These are phyloP conservation scores for Cladophialophora carrionii DNA, from an alignment of 2,329 filamentous ascomycete genomes.

Conservation along the genomic window DNA sequence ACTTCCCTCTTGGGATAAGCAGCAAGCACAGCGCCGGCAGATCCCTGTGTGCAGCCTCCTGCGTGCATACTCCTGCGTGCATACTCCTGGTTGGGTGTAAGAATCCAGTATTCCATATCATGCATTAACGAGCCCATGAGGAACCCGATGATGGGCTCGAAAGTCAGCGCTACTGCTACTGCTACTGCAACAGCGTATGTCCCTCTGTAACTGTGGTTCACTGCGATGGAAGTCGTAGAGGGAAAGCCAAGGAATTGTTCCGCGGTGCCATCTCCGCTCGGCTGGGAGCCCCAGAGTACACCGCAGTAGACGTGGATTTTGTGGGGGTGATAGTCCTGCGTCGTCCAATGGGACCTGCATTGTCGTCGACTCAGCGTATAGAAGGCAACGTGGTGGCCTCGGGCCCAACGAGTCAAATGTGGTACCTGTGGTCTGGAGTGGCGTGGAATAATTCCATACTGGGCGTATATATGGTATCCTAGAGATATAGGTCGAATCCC, in stretches of 20 bases:
- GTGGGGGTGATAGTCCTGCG: background rate
- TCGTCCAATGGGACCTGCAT: background rate
- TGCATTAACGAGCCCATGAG: background rate
- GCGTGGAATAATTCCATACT: conserved; percentile 14
- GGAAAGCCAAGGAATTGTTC: background rate
- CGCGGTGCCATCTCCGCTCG: background rate
- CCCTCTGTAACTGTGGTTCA: too few relatives aligned
- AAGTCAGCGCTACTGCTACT: background rate
- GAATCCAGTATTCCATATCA: too few relatives aligned
- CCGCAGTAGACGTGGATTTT: background rate
- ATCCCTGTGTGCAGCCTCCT: too few relatives aligned
- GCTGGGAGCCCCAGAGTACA: background rate
- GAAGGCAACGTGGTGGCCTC: background rate
- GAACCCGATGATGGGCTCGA: background rate
- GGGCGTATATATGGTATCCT: background rate
- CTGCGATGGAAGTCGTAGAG: too few relatives aligned
- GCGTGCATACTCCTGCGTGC: background rate
- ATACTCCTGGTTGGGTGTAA: background rate
- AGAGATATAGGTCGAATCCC: background rate
- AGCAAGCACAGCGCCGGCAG: background rate
- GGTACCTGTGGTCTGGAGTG: background rate
- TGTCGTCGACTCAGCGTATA: background rate
- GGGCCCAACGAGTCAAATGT: background rate
- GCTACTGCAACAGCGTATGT: too few relatives aligned
- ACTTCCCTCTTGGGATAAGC: background rate